A percentile compares a stretch with the other conserved stretches of the same genome.
phyloP scores from a whole-genome alignment of 257 asterid species.

The Ligustrum vulgare region DNA sequence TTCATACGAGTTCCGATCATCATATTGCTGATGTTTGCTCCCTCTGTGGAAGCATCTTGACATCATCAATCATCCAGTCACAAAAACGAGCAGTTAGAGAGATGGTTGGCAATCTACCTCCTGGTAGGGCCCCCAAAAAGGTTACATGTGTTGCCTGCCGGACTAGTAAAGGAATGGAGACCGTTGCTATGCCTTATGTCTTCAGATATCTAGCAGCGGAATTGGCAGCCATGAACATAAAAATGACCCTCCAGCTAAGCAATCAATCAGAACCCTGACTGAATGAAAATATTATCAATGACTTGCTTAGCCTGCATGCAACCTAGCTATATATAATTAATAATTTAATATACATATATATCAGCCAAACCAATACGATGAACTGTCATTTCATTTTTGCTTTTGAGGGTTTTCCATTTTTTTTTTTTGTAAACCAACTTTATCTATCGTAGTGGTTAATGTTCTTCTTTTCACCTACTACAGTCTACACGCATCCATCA shows the following conservation, averaged over 20 bases:
- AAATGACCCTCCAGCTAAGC: constrained; percentile 69
- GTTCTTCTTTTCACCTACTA: no score
- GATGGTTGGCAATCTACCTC: constrained; percentile 53
- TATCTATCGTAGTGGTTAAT: no score
- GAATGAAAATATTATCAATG: background rate
- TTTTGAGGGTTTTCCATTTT: no score
- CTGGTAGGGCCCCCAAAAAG: constrained; percentile 58
- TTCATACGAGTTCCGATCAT: constrained; percentile 86
- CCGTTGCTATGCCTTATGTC: constrained; percentile 94
- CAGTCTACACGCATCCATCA: no score
- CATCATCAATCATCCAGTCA: constrained; percentile 59
- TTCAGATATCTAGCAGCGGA: constrained; percentile 90
- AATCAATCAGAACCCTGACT: constrained; percentile 46
- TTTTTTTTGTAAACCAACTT: no score
- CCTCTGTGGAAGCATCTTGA: constrained; percentile 79
- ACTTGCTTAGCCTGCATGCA: background rate
- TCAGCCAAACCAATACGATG: no score
- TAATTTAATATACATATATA: no score
- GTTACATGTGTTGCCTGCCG: constrained; percentile 65
- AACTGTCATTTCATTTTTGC: no score
- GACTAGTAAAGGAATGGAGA: constrained; percentile 92
- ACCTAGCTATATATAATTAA: no score
- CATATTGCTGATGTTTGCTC: constrained; percentile 93
- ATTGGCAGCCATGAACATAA: constrained; percentile 92
- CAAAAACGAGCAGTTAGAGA: constrained; percentile 45